phyloP scores from a whole-genome alignment of 371 early-diverging fungal genomes.

The Gilbertella persicaria region DNA sequence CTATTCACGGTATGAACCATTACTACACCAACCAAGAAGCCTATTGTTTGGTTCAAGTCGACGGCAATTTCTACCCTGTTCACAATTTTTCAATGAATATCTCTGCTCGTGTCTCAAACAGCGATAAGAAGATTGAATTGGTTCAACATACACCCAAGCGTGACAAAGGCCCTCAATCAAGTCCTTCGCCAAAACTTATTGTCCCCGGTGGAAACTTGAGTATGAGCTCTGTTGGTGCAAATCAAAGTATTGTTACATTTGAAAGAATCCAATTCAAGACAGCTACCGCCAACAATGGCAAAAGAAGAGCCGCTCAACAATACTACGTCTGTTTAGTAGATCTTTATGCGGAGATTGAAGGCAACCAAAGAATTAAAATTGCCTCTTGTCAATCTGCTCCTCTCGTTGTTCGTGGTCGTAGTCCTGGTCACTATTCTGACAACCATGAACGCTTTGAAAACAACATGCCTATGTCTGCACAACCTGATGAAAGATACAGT shows the following conservation, averaged over 20 bases:
- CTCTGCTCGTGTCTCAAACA: constrained; percentile 72
- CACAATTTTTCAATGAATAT: constrained; percentile 72
- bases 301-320: constrained; percentile 89
- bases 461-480: constrained; percentile 9
- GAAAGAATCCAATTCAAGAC: constrained; percentile 96
- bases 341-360: constrained; percentile 67
- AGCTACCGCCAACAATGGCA: constrained; percentile 93
- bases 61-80: constrained; percentile 51
- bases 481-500: constrained; percentile 22
- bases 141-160: constrained; percentile 95
- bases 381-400: constrained; percentile 78
- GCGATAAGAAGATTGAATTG: constrained; percentile 76
- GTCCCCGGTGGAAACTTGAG: constrained; percentile 62
- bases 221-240: constrained; percentile 55
- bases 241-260: constrained; percentile 72
- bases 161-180: constrained; percentile 88
- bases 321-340: constrained; percentile 79
- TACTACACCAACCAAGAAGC: constrained; percentile 52
- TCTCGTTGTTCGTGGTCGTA: constrained; percentile 91
- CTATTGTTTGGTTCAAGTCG: constrained; percentile 61
- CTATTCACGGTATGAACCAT: constrained; percentile 52
- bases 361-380: constrained; percentile 53
- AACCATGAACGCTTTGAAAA: constrained; percentile 37
- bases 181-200: constrained; percentile 65
- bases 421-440: constrained; percentile 91